Conservation (phyloP, 176 grass and related monocot species). For the Musa troglodytarum region DNA sequence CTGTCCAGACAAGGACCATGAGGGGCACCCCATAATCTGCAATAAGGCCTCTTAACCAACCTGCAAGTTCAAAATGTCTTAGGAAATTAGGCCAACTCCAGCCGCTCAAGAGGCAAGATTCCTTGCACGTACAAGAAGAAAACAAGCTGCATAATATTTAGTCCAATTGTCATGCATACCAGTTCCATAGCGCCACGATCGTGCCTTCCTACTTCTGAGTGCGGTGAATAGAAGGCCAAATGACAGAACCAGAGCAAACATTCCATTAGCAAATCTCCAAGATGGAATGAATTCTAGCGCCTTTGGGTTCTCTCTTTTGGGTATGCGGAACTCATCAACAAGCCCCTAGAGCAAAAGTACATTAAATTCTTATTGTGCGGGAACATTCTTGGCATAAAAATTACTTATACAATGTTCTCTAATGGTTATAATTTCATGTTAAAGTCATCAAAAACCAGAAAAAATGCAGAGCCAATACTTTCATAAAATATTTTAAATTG, state of each 20-base stretch:
- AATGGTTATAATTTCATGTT: background rate
- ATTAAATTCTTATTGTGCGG: background rate
- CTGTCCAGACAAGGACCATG: conserved; percentile 97
- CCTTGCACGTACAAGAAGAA: background rate
- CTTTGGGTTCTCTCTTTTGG: conserved; percentile 64
- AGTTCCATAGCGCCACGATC: conserved; percentile 94
- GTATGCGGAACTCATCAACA: conserved; percentile 73
- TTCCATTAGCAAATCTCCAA: conserved; percentile 92
- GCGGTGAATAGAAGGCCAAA: conserved; percentile 96
- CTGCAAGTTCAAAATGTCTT: conserved; percentile 20
- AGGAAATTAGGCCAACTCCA: background rate
- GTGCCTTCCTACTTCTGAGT: conserved; percentile 82
- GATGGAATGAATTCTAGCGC: conserved; percentile 53
- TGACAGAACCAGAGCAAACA: conserved; percentile 85
- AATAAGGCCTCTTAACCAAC: conserved; percentile 78
- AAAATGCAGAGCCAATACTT: background rate
- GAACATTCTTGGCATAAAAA: background rate
- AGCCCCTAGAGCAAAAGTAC: conserved; percentile 46
- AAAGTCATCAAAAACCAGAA: background rate
- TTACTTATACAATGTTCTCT: background rate
- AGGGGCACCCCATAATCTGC: conserved; percentile 96
- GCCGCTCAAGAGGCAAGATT: background rate
- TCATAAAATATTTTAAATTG: background rate
- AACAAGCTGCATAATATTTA: background rate
- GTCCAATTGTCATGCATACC: conserved; percentile 29